Evolutionary conservation across 2,329 filamentous ascomycete genomes (phyloP), one percentile per base, ranked within the genome.

Genomic region (Nothomitra cinnamomea): DNA sequence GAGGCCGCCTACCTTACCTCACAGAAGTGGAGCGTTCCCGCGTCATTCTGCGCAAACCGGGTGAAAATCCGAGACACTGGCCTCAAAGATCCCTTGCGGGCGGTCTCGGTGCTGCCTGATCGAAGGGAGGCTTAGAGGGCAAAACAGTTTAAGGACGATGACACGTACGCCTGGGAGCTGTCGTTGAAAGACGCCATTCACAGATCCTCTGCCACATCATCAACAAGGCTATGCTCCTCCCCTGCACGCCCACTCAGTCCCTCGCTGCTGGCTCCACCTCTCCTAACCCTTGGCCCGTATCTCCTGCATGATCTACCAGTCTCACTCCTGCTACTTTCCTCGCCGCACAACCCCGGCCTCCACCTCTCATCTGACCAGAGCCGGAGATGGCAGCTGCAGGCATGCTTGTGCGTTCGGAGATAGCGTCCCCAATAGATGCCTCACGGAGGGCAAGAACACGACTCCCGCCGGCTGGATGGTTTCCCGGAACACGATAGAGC

Each of bases 341-440:
- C 21, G 40, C 40, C 15, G 40, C 40, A 42, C 15, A 42, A 42
- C 21, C 40, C 21, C 15, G 21, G n/a, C n/a, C n/a, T 19, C 40
- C n/a, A 19, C n/a, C 15, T n/a, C n/a, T n/a, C n/a, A n/a, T n/a
- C n/a, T n/a, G n/a, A n/a, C n/a, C n/a, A n/a, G n/a, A n/a, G n/a
- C 40, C 15, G 40, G 40, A 42, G 40, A 42, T 42, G 40, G 15
- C 40, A 42, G 40, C 15, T 42, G 40, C 40, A 42, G 40, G 40
- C 40, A 6, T 42, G 6, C 40, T 42, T 42, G 15, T 42, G 40
- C 15, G 15, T 42, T 42, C 21, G 40, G 40, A 42, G 40, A 42
- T 42, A 42, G 40, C 40, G 40, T 42, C 40, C 40, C 40, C 40
- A 42, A 42, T 42, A 42, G 40, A 42, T 42, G 40, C 40, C 40